These are phyloP conservation scores for Zymoseptoria ardabiliae DNA, from an alignment of 2,329 filamentous ascomycete species.

Conservation along the genomic window DNA sequence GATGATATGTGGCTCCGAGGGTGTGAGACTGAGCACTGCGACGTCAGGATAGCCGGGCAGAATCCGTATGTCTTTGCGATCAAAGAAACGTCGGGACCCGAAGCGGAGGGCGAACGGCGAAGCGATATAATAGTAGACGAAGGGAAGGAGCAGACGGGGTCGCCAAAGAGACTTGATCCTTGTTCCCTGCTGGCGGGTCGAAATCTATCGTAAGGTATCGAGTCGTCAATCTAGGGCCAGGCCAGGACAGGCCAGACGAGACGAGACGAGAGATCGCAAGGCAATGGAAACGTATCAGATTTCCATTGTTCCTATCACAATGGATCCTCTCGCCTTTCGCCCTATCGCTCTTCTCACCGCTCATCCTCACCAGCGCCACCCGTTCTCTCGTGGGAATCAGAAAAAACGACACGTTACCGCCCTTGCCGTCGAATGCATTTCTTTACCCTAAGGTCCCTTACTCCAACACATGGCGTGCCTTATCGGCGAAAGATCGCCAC, in stretches of 20 bases:
- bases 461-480: background rate
- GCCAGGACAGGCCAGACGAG: background rate
- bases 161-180: background rate
- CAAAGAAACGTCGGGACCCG: background rate
- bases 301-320: no score
- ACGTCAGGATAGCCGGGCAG: background rate
- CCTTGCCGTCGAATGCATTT: background rate
- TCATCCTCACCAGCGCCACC: no score
- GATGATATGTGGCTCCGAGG: background rate
- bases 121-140: background rate
- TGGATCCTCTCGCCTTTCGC: background rate
- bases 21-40: background rate
- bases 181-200: background rate
- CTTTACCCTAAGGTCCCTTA: no score
- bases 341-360: background rate
- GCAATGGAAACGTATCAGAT: background rate
- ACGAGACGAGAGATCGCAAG: background rate
- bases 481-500: background rate
- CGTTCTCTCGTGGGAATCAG: background rate
- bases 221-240: no score
- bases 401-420: background rate
- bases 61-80: background rate
- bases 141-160: background rate
- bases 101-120: background rate
- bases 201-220: no score